Evolutionary conservation across 805 yeast genomes (phyloP), one percentile per base, ranked within the genome.

Genomic region (Candida peoriensis): DNA sequence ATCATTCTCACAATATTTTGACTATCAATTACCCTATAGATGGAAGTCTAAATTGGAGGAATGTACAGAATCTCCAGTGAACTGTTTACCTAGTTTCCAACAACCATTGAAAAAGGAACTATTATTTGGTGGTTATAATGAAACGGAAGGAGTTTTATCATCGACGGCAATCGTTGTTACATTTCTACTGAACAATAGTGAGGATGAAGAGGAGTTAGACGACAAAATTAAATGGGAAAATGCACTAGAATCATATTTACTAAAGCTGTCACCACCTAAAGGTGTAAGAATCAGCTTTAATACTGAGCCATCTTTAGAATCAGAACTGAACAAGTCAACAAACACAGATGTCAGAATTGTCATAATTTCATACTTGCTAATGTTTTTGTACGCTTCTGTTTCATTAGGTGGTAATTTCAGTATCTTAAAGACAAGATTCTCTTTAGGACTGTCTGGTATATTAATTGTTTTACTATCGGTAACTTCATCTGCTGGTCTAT

Each of bases 351-450:
- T 77, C 6, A 67, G 68, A 36, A 79, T 86, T 35, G 74, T 90
- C 8, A 63, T 76, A 1, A 51, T 82, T 5, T 88, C 97, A 2
- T 90, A 90, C 54, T 40, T 87, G 22, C 70, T 76, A 8, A 90
- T 90, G 98, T 88, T 90, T 52, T 44, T 84, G 0, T 90, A 90
- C 54, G 95, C 95, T 0, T 80, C 96, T 0, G 52, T 86, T 38
- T 85, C 96, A 0, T 66, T 90, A 16, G 77, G 84, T 3, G 64
- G 64, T n/a, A 41, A 72, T 10, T 77, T 77, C 6, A 61, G 62
- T 4, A 20, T 60, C 32, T 47, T 57, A 15, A 57, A 63, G 32
- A 80, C 94, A 2, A 74, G 94, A 42, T 75, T 87, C 47, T 68
- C 78, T 13, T 64, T 90, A 16, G 97, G 96, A 0, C 60, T 86